Conservation (phyloP, 2,329 filamentous ascomycete species). For the Colletotrichum simmondsii region DNA sequence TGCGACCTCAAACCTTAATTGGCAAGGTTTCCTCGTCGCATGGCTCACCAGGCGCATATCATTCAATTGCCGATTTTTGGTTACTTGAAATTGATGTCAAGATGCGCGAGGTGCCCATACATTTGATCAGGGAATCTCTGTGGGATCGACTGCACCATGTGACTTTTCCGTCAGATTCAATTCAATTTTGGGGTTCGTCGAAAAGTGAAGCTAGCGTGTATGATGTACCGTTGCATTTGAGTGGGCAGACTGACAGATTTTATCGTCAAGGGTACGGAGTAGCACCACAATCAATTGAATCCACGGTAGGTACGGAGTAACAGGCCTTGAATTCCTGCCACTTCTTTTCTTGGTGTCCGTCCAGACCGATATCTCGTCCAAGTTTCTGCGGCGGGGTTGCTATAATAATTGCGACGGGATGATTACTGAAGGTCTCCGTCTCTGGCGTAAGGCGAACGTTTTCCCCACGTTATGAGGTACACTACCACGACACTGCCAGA, state of each 20-base stretch:
- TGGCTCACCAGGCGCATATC: background rate
- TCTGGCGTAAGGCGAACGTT: background rate
- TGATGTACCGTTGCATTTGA: background rate
- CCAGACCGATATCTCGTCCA: background rate
- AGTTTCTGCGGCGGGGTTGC: background rate
- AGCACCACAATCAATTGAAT: background rate
- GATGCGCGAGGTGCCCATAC: background rate
- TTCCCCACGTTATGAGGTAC: background rate
- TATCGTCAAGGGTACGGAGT: background rate
- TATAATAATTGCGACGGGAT: background rate
- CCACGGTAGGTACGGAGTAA: background rate
- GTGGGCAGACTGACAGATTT: background rate
- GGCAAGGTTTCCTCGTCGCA: background rate
- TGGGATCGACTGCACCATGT: background rate
- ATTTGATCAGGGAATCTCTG: background rate
- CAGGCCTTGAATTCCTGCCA: background rate
- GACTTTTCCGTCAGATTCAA: background rate
- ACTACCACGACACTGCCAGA: too few relatives aligned
- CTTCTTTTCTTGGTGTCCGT: background rate
- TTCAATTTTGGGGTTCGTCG: background rate
- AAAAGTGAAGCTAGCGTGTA: background rate
- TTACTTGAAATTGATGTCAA: background rate
- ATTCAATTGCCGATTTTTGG: background rate
- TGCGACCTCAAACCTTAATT: constrained; percentile 20
- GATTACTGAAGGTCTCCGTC: background rate